A percentile compares a stretch with the other conserved stretches of the same genome.
Conservation (phyloP, 1,139 yeast genomes). For the Kodamaea suecica region DNA sequence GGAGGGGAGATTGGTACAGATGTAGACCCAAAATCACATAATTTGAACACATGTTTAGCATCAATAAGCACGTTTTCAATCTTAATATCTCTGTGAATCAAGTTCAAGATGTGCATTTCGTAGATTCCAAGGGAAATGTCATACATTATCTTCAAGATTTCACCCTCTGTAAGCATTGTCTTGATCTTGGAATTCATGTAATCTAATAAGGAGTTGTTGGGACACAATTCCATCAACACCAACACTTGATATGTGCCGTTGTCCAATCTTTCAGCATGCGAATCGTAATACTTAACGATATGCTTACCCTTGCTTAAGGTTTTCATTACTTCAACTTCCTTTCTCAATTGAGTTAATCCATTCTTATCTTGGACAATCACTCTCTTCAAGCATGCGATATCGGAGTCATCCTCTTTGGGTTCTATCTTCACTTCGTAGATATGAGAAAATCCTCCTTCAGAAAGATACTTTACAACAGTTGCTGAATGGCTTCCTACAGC, state of each 20-base stretch:
- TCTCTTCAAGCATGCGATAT: conserved; percentile 65
- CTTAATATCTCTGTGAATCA: conserved; percentile 75
- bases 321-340: conserved; percentile 83
- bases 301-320: conserved; percentile 51
- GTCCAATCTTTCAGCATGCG: conserved; percentile 67
- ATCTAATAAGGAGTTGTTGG: conserved; percentile 67
- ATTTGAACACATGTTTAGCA: conserved; percentile 52
- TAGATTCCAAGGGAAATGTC: conserved; percentile 67
- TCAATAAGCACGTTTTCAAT: conserved; percentile 74
- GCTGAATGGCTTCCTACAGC: conserved; percentile 45
- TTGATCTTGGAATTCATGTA: conserved; percentile 70
- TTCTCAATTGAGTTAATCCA: conserved; percentile 61
- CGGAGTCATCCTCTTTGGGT: conserved; percentile 33
- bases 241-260: conserved; percentile 65
- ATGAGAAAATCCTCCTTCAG: conserved; percentile 52
- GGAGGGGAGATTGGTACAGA: conserved; percentile 63
- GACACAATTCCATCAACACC: conserved; percentile 75
- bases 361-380: conserved; percentile 71
- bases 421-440: conserved; percentile 58
- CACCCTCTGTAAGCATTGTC: conserved; percentile 58
- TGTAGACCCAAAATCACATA: conserved; percentile 80
- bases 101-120: conserved; percentile 63
- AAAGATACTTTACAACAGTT: conserved; percentile 35
- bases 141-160: conserved; percentile 62
- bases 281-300: conserved; percentile 69